phyloP scores from a whole-genome alignment of 169 alveolate species.

The Amoebophrya sp. region DNA sequence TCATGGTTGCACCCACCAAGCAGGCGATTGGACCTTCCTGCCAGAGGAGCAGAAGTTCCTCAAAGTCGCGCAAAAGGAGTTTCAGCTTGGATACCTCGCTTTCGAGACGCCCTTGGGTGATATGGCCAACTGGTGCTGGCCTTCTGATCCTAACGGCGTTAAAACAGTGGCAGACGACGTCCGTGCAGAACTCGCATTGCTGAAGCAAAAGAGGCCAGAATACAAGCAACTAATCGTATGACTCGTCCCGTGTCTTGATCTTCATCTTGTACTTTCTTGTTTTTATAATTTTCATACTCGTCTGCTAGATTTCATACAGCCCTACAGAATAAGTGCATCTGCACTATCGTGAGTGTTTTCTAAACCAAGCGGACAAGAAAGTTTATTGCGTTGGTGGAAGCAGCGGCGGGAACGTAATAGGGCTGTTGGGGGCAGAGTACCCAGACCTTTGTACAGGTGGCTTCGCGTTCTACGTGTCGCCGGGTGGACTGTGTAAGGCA shows the following conservation, averaged over 20 bases:
- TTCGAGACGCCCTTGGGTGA: background rate
- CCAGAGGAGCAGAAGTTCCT: background rate
- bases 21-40: background rate
- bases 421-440: background rate
- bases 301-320: no score
- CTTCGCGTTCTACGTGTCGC: background rate
- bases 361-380: background rate
- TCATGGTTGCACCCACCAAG: background rate
- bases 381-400: background rate
- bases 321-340: no score
- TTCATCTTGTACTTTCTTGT: no score
- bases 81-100: background rate
- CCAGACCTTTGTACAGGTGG: background rate
- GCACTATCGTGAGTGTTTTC: no score
- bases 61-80: background rate
- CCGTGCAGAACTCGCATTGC: background rate
- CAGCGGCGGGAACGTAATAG: background rate
- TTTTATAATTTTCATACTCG: no score
- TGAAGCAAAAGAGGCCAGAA: no score
- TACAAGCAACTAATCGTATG: no score
- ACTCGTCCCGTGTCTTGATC: no score
- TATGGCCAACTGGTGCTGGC: background rate
- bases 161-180: background rate
- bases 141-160: background rate
- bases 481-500: background rate